Evolutionary conservation across 2,329 filamentous ascomycete species (phyloP).

Genomic region (Colletotrichum sojae): DNA sequence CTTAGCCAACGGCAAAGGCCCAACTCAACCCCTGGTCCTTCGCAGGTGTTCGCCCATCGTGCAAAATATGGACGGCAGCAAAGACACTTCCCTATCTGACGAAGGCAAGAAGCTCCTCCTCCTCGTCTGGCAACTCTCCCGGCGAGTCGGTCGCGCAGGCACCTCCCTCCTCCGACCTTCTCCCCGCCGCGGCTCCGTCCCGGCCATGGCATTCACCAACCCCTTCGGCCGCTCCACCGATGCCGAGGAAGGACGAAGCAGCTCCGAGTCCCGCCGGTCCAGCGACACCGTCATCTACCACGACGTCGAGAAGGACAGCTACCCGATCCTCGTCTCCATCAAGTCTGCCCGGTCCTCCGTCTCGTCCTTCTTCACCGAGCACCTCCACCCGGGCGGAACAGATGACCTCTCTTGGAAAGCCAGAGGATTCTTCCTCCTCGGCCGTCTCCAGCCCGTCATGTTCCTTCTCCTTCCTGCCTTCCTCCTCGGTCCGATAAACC

Average conservation of each 20-base stretch:
- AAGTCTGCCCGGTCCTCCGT: constrained; percentile 18
- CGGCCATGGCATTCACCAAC: constrained; percentile 16
- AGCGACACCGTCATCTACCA: neutral
- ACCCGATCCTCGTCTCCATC: constrained; percentile 6
- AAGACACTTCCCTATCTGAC: neutral
- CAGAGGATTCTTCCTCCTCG: neutral
- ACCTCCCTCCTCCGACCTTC: neutral
- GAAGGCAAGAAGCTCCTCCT: neutral
- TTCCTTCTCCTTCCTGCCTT: constrained; percentile 4
- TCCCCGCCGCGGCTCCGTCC: no score
- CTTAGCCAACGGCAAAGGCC: no score
- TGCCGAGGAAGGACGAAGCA: neutral
- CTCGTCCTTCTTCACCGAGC: constrained; percentile 13
- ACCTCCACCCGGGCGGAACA: neutral
- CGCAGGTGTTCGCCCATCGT: no score
- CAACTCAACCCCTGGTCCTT: no score
- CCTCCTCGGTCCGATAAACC: neutral
- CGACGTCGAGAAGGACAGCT: neutral
- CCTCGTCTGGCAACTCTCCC: neutral
- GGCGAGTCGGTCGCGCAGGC: no score
- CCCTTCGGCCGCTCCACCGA: neutral
- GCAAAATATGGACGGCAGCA: neutral
- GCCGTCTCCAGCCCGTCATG: neutral
- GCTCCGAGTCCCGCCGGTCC: neutral
- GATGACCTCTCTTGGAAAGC: neutral